phyloP scores from a whole-genome alignment of 164 flowering plant genomes.

The Chimonanthus salicifolius region DNA sequence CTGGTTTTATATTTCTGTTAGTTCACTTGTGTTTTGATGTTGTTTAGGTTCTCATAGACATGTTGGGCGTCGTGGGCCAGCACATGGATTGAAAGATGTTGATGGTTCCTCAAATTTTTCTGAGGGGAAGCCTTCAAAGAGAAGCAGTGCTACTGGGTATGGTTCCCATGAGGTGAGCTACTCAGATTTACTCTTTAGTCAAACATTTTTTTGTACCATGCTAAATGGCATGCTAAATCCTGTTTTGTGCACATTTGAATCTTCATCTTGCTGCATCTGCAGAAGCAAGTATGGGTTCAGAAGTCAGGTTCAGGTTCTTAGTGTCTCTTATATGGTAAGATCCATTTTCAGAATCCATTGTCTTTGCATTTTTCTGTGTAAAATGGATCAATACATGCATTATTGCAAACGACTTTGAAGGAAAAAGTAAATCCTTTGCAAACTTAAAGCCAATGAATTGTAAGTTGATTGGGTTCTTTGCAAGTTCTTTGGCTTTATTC shows the following conservation, averaged over 20 bases:
- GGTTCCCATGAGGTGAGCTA: constrained; percentile 62
- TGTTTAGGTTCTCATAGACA: constrained; percentile 40
- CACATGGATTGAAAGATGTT: constrained; percentile 46
- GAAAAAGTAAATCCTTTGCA: neutral
- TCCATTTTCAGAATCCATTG: neutral
- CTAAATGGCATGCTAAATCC: neutral
- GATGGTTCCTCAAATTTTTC: constrained; percentile 36
- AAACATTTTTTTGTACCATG: neutral
- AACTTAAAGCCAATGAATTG: neutral
- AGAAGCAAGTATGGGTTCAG: constrained; percentile 44
- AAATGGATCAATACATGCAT: neutral
- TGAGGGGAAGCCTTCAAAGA: constrained; percentile 56
- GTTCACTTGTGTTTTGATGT: neutral
- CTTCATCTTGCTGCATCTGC: constrained; percentile 6
- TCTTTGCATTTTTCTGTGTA: neutral
- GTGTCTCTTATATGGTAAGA: constrained; percentile 6
- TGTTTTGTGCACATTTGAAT: neutral
- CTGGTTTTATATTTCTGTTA: constrained; percentile 1
- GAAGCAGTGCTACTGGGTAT: constrained; percentile 51
- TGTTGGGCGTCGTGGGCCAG: constrained; percentile 58
- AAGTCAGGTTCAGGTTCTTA: constrained; percentile 31
- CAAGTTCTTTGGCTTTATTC: no score
- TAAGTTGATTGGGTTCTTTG: neutral
- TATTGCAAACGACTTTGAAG: neutral
- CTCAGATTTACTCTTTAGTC: neutral